phyloP scores from a whole-genome alignment of 176 grass and related monocot species.

The Thinopyrum elongatum region DNA sequence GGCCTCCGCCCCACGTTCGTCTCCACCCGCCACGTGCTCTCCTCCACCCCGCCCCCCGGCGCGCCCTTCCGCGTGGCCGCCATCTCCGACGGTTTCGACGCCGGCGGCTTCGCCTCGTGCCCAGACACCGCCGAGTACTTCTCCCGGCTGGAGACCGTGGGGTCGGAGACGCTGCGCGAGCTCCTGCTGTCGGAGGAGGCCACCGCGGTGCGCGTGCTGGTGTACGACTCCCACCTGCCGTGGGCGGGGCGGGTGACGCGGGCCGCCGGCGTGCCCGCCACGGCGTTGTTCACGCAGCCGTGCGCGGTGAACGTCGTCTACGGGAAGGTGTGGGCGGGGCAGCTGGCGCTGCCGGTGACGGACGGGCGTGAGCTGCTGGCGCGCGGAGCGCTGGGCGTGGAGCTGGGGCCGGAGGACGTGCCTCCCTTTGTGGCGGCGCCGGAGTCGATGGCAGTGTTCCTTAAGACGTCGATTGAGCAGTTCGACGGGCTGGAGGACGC shows the following conservation, averaged over 20 bases:
- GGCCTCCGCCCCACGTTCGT: too few relatives aligned
- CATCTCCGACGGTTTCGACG: too few relatives aligned
- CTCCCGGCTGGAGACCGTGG: not conserved
- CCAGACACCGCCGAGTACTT: not conserved
- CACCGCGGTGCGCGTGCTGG: not conserved
- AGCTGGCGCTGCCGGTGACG: not conserved
- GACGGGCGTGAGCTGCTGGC: not conserved
- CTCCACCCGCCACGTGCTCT: too few relatives aligned
- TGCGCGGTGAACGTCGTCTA: constrained; percentile 7
- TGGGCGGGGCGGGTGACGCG: constrained; percentile 1
- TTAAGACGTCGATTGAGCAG: too few relatives aligned
- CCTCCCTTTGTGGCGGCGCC: too few relatives aligned
- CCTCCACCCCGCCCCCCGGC: too few relatives aligned
- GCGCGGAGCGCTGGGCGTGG: too few relatives aligned
- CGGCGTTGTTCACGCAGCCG: constrained; percentile 22
- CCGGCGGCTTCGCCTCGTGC: not conserved
- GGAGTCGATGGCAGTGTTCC: too few relatives aligned
- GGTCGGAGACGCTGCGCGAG: not conserved
- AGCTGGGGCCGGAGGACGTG: too few relatives aligned
- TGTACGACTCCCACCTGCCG: constrained; percentile 16
- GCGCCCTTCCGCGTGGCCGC: too few relatives aligned
- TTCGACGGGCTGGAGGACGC: too few relatives aligned
- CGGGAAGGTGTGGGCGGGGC: constrained; percentile 12
- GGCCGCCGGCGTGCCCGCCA: not conserved
- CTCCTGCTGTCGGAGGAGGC: not conserved